Evolutionary conservation across 2,329 filamentous ascomycete species (phyloP), one percentile per base, ranked within the genome.

Genomic region (Kalmusia sp.): DNA sequence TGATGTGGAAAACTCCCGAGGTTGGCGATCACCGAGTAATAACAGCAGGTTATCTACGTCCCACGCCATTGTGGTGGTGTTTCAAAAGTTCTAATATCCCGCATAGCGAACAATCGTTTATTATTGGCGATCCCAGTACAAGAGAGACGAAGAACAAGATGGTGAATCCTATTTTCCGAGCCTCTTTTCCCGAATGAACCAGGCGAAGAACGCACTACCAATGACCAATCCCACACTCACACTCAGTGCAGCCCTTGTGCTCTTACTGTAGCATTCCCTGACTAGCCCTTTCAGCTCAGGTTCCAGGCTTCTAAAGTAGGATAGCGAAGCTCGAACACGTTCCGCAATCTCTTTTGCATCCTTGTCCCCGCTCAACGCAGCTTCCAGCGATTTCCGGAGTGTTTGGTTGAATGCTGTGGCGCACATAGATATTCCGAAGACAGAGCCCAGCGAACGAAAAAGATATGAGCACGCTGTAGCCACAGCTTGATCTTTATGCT

Each of bases 401-500:
- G 81, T 80, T 65, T 89, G 85, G 68, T 93, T 91, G 39, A 92
- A 82, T 6, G 91, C 81, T 1, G 89, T 90, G 1, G 89, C 86
- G 45, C 84, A 84, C 52, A 91, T 76, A n/a, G 87, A 88, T 50
- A 92, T 80, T 9, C 90, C 84, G 33, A 86, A 80, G 8, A 86
- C 84, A 14, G 80, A 83, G 9, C 85, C 91, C 0, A 93, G 79
- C 1, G 87, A 88, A 33, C 90, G 86, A 79, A 93, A 93, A 21
- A 93, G 84, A 73, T 93, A 93, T 17, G 87, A 90, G 70, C 89
- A 92, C 6, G 91, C 90, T 14, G 90, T 89, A 3, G 87, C 88
- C 1, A 93, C 84, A 2, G 91, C 89, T 56, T 89, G 86, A 60
- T 93, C 90, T 37, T 85, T 80, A 3, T 80, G 78, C 1, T 83